Conservation (phyloP, 768 basidiomycete species). For the Boletus speciosus region DNA sequence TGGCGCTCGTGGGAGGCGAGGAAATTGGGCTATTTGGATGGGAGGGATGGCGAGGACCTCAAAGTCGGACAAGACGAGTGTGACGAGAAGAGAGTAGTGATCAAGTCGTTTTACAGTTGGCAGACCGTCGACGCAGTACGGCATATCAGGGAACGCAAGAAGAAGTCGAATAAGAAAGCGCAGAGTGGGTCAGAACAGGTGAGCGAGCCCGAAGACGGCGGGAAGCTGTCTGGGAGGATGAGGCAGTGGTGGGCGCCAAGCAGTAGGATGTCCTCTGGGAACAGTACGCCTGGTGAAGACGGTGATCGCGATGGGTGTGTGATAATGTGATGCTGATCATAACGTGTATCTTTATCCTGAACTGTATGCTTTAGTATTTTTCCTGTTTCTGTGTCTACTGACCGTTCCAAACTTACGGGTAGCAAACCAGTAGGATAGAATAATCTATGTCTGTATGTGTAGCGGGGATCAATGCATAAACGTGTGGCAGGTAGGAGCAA, state of each 20-base stretch:
- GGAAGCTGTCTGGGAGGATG: conserved; percentile 18
- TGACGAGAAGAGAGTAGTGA: conserved; percentile 63
- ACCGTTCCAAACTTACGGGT: conserved; percentile 14
- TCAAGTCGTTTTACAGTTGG: conserved; percentile 86
- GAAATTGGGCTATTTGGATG: conserved; percentile 68
- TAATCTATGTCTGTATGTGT: conserved; percentile 15
- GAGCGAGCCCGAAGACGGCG: conserved; percentile 31
- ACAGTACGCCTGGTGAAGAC: conserved; percentile 46
- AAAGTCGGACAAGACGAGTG: conserved; percentile 79
- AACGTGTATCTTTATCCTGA: conserved; percentile 28
- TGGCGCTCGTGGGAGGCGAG: conserved; percentile 75
- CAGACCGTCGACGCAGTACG: conserved; percentile 80
- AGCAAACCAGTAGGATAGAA: conserved; percentile 9
- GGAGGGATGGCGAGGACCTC: conserved; percentile 60
- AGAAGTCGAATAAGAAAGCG: conserved; percentile 48
- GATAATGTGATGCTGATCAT: conserved; percentile 49
- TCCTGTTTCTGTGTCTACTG: conserved; percentile 11
- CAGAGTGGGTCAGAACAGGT: conserved; percentile 34
- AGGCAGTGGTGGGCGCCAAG: conserved; percentile 40
- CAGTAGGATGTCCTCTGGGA: conserved; percentile 46
- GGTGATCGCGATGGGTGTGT: conserved; percentile 59
- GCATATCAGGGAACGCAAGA: conserved; percentile 57
- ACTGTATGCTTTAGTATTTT: conserved; percentile 28
- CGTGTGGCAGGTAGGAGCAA: not conserved
- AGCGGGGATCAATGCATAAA: conserved; percentile 15